Evolutionary conservation across 129 eudicot species (phyloP), one percentile per base, ranked within the genome.

Genomic region (Apium graveolens): DNA sequence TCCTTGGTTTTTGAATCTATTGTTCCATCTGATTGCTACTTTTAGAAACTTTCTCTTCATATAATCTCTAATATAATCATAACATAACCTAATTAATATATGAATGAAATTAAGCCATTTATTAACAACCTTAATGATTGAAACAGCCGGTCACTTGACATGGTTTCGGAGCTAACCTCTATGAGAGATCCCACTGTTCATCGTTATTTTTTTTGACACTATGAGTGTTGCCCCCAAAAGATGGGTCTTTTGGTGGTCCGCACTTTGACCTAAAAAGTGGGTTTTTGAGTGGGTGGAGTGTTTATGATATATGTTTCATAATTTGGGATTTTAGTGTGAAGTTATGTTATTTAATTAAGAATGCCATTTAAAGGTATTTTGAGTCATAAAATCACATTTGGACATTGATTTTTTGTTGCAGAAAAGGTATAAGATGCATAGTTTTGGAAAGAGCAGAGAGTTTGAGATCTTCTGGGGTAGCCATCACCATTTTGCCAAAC

Each of bases 361-460:
- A 16, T 48, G 16, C 21, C 53, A 48, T 48, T 48, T 48, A 17
- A 3, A 4, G 57, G 57, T 49, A 17, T 49, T 49, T 13, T 4
- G 24, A 49, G 57, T 49, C 7, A 53, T 53, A 21, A 5, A 55
- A 55, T 55, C 63, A 55, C 63, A 55, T 6, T 20, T 51, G 74
- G 45, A 21, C 4, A 37, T 70, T 70, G 14, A 12, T 70, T 38
- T n/a, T 76, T 63, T 63, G 70, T 18, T 63, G 70, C 74, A 78
- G 80, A 78, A 88, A 84, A 66, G 90, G 90, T 1, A 84, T 88
- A 6, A 86, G 74, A 73, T 83, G 86, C 73, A 68, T 84, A 6
- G 89, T 88, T 20, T 10, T 84, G 38, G 92, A 86, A 75, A 84
- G 80, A 76, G 84, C 89, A 0, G n/a, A n/a, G n/a, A n/a, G n/a